These are phyloP conservation scores for Syzygium syzygioides DNA, from an alignment of 441 rosid genomes.

Conservation along the genomic window DNA sequence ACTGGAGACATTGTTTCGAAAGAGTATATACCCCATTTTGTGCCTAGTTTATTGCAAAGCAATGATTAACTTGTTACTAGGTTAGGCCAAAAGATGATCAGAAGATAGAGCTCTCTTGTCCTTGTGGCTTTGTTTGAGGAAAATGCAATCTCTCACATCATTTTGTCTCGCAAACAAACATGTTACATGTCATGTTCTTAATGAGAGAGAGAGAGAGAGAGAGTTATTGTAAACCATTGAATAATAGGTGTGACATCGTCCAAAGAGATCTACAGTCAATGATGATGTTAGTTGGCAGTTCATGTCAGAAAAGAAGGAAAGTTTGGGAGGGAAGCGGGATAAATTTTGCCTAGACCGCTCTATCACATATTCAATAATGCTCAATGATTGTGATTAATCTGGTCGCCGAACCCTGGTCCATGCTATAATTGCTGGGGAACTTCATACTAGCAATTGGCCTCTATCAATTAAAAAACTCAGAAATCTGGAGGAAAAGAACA, in stretches of 20 bases:
- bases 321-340: not conserved
- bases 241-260: not conserved
- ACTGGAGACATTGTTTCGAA: not conserved
- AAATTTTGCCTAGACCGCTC: not conserved
- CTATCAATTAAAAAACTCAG: not conserved
- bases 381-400: not conserved
- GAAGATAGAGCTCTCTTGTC: not conserved
- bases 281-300: not conserved
- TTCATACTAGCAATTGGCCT: not conserved
- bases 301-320: not conserved
- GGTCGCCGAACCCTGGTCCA: not conserved
- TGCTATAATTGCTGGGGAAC: not conserved
- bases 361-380: not conserved
- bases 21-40: not conserved
- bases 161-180: not conserved
- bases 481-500: not conserved
- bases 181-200: not conserved
- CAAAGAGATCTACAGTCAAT: not conserved
- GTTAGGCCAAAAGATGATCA: not conserved
- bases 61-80: not conserved
- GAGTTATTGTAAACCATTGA: not conserved
- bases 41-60: not conserved
- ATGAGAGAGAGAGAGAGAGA: not conserved
- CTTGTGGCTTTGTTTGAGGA: not conserved
- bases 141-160: not conserved